Evolutionary conservation across 768 basidiomycete genomes (phyloP), one percentile per base, ranked within the genome.

Genomic region (Lentinus brumalis): DNA sequence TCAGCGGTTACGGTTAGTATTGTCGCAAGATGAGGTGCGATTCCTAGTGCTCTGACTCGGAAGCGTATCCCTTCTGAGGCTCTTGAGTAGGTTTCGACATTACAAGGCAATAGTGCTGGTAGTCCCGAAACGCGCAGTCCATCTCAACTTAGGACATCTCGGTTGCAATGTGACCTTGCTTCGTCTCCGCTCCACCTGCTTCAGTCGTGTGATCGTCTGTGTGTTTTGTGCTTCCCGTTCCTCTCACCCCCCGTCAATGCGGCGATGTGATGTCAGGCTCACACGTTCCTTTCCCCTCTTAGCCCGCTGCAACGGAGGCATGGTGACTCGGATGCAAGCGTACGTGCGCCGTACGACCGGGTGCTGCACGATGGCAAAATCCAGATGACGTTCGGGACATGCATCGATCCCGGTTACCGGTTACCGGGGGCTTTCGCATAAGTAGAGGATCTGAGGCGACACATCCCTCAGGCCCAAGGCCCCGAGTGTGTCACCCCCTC

Each of bases 181-280:
- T 58, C 56, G 46, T 52, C 45, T 30, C 61, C 56, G 56, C 45
- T 39, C 38, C 52, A 54, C 46, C 56, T 32, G 32, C 38, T n/a
- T 18, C 35, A 18, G 35, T 45, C 61, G 61, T 58, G 53, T 62
- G 61, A 62, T 50, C 61, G 14, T 44, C 61, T 45, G 56, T 53
- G 61, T 45, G 50, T 53, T 9, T 26, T 47, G 46, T 47, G n/a
- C 18, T 47, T 44, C 10, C 39, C 29, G n/a, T 41, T 47, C 14
- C 44, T 45, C 16, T 16, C 44, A n/a, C 44, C 7, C 9, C 16
- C 44, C 47, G 12, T 18, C 15, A 12, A 52, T 35, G 51, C 35
- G n/a, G 21, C 39, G 16, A 7, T 41, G 50, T 52, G 50, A 52
- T 40, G 32, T 38, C 15, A 52, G 12, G 15, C 50, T 32, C 50